Evolutionary conservation across 768 basidiomycete genomes (phyloP).

Genomic region (Cyathus striatus): DNA sequence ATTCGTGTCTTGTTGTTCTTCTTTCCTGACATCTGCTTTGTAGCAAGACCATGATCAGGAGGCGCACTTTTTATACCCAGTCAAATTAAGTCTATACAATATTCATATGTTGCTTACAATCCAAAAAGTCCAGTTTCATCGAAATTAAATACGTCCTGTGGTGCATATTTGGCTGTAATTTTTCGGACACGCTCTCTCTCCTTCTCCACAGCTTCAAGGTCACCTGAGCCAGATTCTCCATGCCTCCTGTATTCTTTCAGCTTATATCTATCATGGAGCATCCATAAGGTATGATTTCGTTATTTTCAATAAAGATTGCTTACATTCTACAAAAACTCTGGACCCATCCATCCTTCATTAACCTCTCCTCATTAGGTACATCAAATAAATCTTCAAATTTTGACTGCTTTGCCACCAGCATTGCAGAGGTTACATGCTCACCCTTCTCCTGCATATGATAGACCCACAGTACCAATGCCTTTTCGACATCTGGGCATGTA

Average conservation of each 20-base stretch:
- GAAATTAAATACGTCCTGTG: conserved; percentile 17
- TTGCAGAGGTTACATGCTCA: conserved; percentile 14
- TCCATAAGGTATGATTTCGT: too few relatives aligned
- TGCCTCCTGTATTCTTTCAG: conserved; percentile 13
- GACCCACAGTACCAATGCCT: conserved; percentile 23
- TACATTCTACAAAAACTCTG: conserved; percentile 13
- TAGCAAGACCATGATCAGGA: conserved; percentile 24
- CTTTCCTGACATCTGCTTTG: conserved; percentile 24
- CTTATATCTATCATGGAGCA: too few relatives aligned
- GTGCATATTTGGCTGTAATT: conserved; percentile 13
- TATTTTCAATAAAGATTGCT: too few relatives aligned
- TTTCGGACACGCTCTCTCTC: conserved; percentile 10
- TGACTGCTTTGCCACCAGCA: conserved; percentile 16
- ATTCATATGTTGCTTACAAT: conserved; percentile 4
- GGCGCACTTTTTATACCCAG: conserved; percentile 9
- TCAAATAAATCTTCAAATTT: conserved; percentile 18
- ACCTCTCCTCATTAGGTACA: conserved; percentile 17
- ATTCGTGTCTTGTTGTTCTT: conserved; percentile 23
- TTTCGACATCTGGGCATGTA: conserved; percentile 26
- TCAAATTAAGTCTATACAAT: neutral
- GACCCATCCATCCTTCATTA: conserved; percentile 16
- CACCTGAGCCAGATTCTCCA: conserved; percentile 23
- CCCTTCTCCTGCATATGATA: conserved; percentile 18
- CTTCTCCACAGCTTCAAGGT: conserved; percentile 11
- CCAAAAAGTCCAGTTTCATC: conserved; percentile 16